phyloP scores from a whole-genome alignment of 805 yeast genomes.

The Scheffersomyces stipitis region DNA sequence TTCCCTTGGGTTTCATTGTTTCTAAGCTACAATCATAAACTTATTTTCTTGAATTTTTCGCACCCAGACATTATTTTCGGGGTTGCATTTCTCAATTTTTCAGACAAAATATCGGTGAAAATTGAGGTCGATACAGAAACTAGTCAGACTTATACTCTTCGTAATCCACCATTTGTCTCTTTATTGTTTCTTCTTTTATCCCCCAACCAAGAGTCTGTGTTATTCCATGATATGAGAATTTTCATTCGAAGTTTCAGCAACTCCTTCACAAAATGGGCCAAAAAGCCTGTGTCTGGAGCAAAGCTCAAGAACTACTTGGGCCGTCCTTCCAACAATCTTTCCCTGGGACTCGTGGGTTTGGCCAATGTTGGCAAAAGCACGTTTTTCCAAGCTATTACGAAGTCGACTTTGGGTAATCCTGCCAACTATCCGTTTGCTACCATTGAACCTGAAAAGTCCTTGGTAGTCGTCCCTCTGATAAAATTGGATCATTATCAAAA shows the following conservation, averaged over 20 bases:
- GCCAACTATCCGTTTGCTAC: slow-evolving; percentile 71
- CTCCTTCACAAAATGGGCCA: not conserved
- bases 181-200: too few relatives aligned
- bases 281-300: slow-evolving; percentile 1
- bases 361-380: slow-evolving; percentile 60
- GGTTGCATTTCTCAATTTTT: too few relatives aligned
- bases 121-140: too few relatives aligned
- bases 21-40: too few relatives aligned
- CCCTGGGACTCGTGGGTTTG: slow-evolving; percentile 48
- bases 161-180: too few relatives aligned
- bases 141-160: too few relatives aligned
- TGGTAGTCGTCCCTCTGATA: slow-evolving; percentile 12
- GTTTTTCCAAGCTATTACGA: slow-evolving; percentile 56
- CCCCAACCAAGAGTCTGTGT: too few relatives aligned
- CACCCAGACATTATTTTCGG: too few relatives aligned
- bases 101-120: too few relatives aligned
- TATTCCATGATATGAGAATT: not conserved
- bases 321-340: slow-evolving; percentile 36
- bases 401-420: slow-evolving; percentile 53
- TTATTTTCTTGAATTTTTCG: too few relatives aligned
- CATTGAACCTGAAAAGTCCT: slow-evolving; percentile 65
- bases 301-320: slow-evolving; percentile 20
- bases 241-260: not conserved
- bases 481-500: slow-evolving; percentile 48
- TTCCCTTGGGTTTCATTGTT: too few relatives aligned